These are phyloP conservation scores for Tricholoma saponaceum DNA, from an alignment of 768 basidiomycete genomes.

Conservation along the genomic window DNA sequence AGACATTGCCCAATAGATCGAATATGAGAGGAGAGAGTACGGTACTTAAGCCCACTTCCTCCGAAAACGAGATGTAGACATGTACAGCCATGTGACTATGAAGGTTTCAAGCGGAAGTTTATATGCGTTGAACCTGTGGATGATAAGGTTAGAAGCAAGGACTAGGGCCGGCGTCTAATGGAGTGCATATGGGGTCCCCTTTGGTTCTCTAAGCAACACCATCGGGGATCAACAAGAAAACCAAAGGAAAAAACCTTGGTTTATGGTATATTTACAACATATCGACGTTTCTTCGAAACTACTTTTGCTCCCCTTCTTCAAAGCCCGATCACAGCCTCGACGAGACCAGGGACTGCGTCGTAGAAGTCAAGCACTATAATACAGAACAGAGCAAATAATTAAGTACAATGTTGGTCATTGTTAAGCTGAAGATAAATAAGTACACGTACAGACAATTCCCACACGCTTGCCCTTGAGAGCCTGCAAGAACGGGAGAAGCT, in stretches of 20 bases:
- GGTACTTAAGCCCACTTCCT: too few species aligned
- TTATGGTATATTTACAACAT: background rate
- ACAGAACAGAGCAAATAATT: background rate
- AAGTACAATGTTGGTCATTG: background rate
- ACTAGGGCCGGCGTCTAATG: too few species aligned
- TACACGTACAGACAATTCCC: constrained; percentile 41
- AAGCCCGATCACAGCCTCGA: constrained; percentile 42
- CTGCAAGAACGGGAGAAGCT: constrained; percentile 39
- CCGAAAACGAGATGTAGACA: too few species aligned
- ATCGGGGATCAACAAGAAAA: too few species aligned
- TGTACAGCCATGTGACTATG: too few species aligned
- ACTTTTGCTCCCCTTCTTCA: constrained; percentile 4
- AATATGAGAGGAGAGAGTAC: too few species aligned
- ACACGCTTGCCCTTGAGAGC: constrained; percentile 39
- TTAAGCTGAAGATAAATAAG: background rate
- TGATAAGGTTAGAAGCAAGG: too few species aligned
- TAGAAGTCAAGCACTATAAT: constrained; percentile 45
- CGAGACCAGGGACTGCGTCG: constrained; percentile 39
- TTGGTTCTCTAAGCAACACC: too few species aligned
- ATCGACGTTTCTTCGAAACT: background rate
- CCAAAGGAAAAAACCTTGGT: background rate
- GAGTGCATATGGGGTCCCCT: too few species aligned
- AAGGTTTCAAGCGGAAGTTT: too few species aligned
- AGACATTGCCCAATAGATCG: too few species aligned
- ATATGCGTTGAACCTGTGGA: too few species aligned